Evolutionary conservation across 1,284 basidiomycete species (phyloP).

Genomic region (Abortiporus biennis): DNA sequence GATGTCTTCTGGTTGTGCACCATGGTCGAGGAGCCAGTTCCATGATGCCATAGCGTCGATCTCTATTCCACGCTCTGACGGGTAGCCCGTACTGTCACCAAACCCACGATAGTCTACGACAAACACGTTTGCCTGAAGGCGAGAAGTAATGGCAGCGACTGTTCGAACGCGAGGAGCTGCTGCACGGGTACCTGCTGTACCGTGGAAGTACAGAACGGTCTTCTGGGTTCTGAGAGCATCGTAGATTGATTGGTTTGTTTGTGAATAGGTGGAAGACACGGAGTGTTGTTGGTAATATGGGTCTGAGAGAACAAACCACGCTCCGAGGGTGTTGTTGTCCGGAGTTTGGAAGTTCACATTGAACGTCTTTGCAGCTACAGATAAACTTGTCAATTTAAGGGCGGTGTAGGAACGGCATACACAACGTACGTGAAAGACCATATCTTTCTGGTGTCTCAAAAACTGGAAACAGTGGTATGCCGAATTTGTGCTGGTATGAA

Average conservation of each 20-base stretch:
- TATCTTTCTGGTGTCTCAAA: conserved; percentile 70
- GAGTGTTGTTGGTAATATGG: conserved; percentile 47
- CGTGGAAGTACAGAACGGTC: conserved; percentile 86
- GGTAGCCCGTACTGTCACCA: conserved; percentile 78
- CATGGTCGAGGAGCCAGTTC: conserved; percentile 66
- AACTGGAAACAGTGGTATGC: conserved; percentile 57
- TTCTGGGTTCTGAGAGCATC: conserved; percentile 56
- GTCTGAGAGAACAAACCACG: conserved; percentile 86
- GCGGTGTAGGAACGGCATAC: neutral
- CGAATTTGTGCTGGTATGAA: conserved; percentile 65
- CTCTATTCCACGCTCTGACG: conserved; percentile 70
- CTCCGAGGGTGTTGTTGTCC: conserved; percentile 78
- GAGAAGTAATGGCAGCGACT: conserved; percentile 56
- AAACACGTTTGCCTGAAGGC: conserved; percentile 71
- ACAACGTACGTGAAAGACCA: conserved; percentile 75
- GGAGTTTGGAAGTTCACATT: conserved; percentile 67
- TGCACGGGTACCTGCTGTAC: conserved; percentile 80
- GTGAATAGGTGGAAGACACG: conserved; percentile 17
- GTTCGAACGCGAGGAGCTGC: conserved; percentile 55
- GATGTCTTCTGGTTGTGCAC: conserved; percentile 54
- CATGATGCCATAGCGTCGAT: conserved; percentile 78
- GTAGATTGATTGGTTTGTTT: conserved; percentile 26
- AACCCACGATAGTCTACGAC: conserved; percentile 92
- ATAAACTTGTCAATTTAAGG: conserved; percentile 11
- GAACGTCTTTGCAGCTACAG: conserved; percentile 69